Percentiles rank a stretch among this genome's conserved stretches.
Evolutionary conservation across 108 stramenopile genomes (phyloP).

Genomic region (Ochromonas danica): DNA sequence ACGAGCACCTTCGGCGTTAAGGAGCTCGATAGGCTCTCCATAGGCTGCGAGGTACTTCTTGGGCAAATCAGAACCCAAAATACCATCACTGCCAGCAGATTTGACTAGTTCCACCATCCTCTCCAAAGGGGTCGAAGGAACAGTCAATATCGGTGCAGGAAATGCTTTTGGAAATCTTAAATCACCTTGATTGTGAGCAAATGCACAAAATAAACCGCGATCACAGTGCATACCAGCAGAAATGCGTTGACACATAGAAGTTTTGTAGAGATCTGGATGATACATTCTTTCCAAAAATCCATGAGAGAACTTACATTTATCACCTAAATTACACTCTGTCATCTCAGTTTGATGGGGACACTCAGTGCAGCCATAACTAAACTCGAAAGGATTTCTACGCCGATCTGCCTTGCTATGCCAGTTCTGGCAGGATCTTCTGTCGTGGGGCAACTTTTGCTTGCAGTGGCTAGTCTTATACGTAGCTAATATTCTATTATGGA

Average conservation of each 20-base stretch:
- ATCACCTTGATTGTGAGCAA: neutral
- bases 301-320: neutral
- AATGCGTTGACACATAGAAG: neutral
- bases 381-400: conserved; percentile 9
- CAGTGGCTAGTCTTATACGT: neutral
- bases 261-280: conserved; percentile 21
- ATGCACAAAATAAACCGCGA: conserved; percentile 9
- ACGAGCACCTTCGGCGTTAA: neutral
- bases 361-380: neutral
- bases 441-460: neutral
- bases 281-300: conserved; percentile 6
- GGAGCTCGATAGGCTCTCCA: neutral
- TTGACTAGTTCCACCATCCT: neutral
- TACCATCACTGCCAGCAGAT: neutral
- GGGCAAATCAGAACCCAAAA: neutral
- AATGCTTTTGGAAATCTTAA: neutral
- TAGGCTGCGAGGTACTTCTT: neutral
- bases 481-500: neutral
- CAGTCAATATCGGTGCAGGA: neutral
- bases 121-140: neutral
- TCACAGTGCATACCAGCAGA: neutral
- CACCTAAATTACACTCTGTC: neutral
- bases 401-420: neutral
- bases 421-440: neutral
- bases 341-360: neutral